Evolutionary conservation across 2,329 filamentous ascomycete species (phyloP).

Genomic region (Fulvia fulva): DNA sequence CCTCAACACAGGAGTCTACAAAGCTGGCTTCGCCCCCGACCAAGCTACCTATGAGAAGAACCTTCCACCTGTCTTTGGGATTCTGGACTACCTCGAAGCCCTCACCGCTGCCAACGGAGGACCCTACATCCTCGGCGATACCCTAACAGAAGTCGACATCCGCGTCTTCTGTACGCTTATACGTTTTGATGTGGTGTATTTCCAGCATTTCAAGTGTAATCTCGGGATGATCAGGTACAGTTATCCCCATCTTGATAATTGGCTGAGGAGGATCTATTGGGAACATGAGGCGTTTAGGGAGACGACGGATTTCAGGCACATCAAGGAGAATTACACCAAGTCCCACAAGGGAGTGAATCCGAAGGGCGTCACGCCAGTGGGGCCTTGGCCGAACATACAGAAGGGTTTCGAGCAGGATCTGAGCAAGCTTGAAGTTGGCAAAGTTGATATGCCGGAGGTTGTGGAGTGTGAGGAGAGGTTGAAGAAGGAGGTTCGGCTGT

Average conservation of each 20-base stretch:
- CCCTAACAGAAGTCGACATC: slow-evolving; percentile 58
- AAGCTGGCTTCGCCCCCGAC: slow-evolving; percentile 53
- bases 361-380: slow-evolving; percentile 58
- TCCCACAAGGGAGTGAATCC: slow-evolving; percentile 59
- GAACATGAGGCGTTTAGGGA: slow-evolving; percentile 52
- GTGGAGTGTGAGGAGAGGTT: slow-evolving; percentile 32
- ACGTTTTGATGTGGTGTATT: slow-evolving; percentile 59
- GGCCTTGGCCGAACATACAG: slow-evolving; percentile 58
- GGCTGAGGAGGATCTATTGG: slow-evolving; percentile 59
- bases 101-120: slow-evolving; percentile 46
- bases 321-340: slow-evolving; percentile 66
- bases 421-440: slow-evolving; percentile 46
- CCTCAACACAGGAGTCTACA: slow-evolving; percentile 59
- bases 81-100: slow-evolving; percentile 56
- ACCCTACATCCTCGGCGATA: slow-evolving; percentile 53
- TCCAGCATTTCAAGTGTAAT: slow-evolving; percentile 66
- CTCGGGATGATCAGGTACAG: slow-evolving; percentile 55
- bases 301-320: slow-evolving; percentile 62
- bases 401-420: slow-evolving; percentile 49
- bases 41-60: slow-evolving; percentile 56
- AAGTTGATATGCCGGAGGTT: slow-evolving; percentile 42
- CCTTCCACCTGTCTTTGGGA: slow-evolving; percentile 54
- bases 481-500: slow-evolving; percentile 6
- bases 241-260: slow-evolving; percentile 59
- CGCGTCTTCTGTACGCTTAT: slow-evolving; percentile 55